Percentiles rank a stretch among this genome's conserved stretches.
Evolutionary conservation across 2,329 filamentous ascomycete genomes (phyloP).

Genomic region (Podosphaera fusca): DNA sequence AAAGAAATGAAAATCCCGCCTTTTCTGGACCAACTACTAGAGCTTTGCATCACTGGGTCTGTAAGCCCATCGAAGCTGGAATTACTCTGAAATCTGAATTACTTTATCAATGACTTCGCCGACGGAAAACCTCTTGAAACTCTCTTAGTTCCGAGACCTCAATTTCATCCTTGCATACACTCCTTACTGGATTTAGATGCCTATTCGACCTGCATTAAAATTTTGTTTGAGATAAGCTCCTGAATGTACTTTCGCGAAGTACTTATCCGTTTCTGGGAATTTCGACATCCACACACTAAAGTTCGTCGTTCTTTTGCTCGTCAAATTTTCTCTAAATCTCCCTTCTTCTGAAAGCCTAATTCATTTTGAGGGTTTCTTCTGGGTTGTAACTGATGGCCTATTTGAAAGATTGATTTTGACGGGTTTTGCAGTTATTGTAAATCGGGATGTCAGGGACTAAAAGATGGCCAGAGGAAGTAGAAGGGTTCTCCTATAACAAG

Average conservation of each 20-base stretch:
- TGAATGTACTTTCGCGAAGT: background rate
- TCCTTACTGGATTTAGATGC: background rate
- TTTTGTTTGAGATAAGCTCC: background rate
- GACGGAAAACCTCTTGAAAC: background rate
- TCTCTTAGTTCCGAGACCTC: background rate
- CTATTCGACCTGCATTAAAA: background rate
- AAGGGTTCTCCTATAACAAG: background rate
- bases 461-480: background rate
- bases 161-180: background rate
- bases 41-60: background rate
- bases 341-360: background rate
- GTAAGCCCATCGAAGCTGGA: background rate
- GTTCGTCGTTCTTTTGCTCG: background rate
- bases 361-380: background rate
- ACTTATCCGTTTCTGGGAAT: background rate
- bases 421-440: background rate
- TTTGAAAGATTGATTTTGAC: background rate
- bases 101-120: background rate
- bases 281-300: background rate
- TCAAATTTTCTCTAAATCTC: background rate
- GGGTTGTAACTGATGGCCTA: background rate
- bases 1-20: background rate
- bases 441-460: background rate
- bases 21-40: background rate
- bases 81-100: background rate